phyloP scores from a whole-genome alignment of 2,329 filamentous ascomycete species.

The Fusarium liriodendri region DNA sequence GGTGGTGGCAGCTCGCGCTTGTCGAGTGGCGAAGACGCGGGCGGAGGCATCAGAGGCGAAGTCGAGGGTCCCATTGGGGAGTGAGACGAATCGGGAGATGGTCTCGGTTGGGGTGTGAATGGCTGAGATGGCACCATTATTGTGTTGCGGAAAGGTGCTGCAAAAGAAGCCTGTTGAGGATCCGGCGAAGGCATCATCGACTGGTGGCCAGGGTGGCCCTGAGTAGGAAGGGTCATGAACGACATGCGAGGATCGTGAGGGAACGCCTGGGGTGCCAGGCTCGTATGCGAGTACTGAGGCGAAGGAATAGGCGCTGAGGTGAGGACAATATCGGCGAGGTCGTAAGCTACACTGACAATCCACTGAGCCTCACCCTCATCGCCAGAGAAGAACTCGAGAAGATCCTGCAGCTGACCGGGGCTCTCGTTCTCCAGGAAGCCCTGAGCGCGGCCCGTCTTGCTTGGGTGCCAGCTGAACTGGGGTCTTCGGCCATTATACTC shows the following conservation, averaged over 20 bases:
- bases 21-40: constrained; percentile 46
- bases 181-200: constrained; percentile 46
- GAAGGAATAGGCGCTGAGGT: constrained; percentile 47
- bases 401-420: constrained; percentile 71
- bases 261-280: constrained; percentile 41
- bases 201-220: constrained; percentile 43
- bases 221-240: constrained; percentile 49
- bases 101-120: constrained; percentile 42
- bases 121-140: constrained; percentile 50
- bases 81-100: constrained; percentile 49
- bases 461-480: constrained; percentile 71
- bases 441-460: constrained; percentile 66
- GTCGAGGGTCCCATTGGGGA: constrained; percentile 48
- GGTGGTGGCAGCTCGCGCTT: constrained; percentile 53
- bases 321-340: constrained; percentile 62
- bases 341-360: constrained; percentile 69
- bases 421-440: constrained; percentile 72
- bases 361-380: constrained; percentile 66
- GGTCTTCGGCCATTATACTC: constrained; percentile 66
- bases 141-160: constrained; percentile 46
- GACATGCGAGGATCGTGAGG: constrained; percentile 46
- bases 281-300: constrained; percentile 46
- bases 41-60: constrained; percentile 46
- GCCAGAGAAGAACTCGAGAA: constrained; percentile 73
- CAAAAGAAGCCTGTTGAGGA: constrained; percentile 45